These are phyloP conservation scores for Inga oerstediana DNA, from an alignment of 306 rosid species.

Conservation along the genomic window DNA sequence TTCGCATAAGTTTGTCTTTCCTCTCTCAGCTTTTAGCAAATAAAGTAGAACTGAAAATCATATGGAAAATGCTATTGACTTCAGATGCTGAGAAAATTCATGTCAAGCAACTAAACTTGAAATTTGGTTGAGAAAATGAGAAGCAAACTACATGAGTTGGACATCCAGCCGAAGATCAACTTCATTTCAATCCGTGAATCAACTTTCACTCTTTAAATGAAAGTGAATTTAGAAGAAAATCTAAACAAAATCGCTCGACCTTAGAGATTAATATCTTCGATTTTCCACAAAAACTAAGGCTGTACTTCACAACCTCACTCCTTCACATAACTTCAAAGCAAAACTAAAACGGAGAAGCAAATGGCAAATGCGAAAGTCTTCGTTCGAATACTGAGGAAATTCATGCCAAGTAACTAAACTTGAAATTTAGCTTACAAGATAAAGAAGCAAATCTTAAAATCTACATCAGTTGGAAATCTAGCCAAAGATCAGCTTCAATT, in stretches of 20 bases:
- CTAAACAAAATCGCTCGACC: background rate
- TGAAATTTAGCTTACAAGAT: conserved; percentile 37
- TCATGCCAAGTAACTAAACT: background rate
- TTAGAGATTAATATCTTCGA: conserved; percentile 5
- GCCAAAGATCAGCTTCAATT: conserved; percentile 15
- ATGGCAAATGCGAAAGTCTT: background rate
- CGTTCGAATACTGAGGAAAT: conserved; percentile 33
- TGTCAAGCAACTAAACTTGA: conserved; percentile 4
- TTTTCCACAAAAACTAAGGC: background rate
- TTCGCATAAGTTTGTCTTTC: conserved; percentile 4
- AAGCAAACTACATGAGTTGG: background rate
- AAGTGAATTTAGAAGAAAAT: background rate
- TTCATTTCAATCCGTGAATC: conserved; percentile 31
- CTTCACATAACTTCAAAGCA: background rate
- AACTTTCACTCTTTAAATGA: conserved; percentile 3
- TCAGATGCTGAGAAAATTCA: conserved; percentile 32
- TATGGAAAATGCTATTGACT: background rate
- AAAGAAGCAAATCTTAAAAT: background rate
- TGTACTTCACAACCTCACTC: background rate
- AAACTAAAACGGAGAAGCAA: background rate
- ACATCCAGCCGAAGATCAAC: background rate
- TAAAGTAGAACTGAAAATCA: background rate
- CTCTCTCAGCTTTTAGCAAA: background rate
- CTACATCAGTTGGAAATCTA: background rate
- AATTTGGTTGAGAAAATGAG: conserved; percentile 37